These are phyloP conservation scores for Candida sp. DNA, from an alignment of 1,139 yeast genomes.

Conservation along the genomic window DNA sequence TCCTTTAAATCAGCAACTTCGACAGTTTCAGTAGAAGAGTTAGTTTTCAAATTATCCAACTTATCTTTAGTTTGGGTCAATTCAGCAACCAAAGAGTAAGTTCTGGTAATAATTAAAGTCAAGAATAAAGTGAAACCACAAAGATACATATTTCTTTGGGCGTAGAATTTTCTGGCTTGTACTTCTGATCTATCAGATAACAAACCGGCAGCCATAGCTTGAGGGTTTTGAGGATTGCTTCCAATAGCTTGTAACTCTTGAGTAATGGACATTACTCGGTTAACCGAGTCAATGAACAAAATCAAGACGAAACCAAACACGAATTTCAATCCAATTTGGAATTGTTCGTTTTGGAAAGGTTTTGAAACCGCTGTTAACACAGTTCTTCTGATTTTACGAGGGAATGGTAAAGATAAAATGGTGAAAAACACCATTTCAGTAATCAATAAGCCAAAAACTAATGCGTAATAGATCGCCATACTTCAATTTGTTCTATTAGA, in stretches of 20 bases:
- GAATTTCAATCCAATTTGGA: conserved; percentile 78
- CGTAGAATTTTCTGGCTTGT: conserved; percentile 88
- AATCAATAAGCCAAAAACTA: conserved; percentile 73
- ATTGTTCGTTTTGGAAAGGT: conserved; percentile 69
- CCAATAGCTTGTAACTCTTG: conserved; percentile 47
- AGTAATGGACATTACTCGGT: conserved; percentile 73
- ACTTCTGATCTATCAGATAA: conserved; percentile 68
- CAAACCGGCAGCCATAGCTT: conserved; percentile 12
- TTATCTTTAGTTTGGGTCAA: conserved; percentile 59
- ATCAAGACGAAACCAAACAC: conserved; percentile 80
- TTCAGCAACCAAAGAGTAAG: conserved; percentile 80
- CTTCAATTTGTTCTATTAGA: conserved; percentile 5
- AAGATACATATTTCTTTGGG: conserved; percentile 95
- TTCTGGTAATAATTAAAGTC: conserved; percentile 80
- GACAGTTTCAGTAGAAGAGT: conserved; percentile 20
- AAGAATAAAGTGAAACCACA: conserved; percentile 95
- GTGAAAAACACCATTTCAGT: conserved; percentile 81
- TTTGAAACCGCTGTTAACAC: conserved; percentile 60
- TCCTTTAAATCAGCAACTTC: conserved; percentile 49
- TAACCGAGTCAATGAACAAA: conserved; percentile 84
- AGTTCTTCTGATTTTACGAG: conserved; percentile 68
- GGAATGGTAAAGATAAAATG: conserved; percentile 81
- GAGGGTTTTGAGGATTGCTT: conserved; percentile 11
- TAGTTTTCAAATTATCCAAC: conserved; percentile 45
- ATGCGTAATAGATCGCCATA: conserved; percentile 73